These are phyloP conservation scores for Gnomoniopsis smithogilvyi DNA, from an alignment of 2,329 filamentous ascomycete genomes.

Conservation along the genomic window DNA sequence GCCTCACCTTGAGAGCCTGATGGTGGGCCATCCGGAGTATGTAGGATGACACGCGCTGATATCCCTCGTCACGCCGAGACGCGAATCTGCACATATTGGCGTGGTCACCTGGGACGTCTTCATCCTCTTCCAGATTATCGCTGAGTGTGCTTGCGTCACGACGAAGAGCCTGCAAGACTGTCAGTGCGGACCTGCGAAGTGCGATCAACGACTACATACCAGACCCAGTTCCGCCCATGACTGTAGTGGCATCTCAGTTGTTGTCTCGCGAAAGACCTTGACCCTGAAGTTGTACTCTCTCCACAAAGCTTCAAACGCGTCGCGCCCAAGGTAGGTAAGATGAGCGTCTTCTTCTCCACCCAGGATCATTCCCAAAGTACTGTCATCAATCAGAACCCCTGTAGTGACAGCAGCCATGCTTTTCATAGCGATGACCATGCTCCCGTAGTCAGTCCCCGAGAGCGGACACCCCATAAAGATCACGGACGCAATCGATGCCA, in stretches of 20 bases:
- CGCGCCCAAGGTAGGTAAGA: conserved; percentile 23
- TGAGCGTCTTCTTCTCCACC: conserved; percentile 22
- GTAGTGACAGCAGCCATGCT: conserved; percentile 27
- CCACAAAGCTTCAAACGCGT: conserved; percentile 27
- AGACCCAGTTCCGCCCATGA: background rate
- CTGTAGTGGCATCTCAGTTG: conserved; percentile 5
- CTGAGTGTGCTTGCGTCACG: conserved; percentile 28
- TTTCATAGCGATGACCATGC: conserved; percentile 25
- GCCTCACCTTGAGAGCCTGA: conserved; percentile 24
- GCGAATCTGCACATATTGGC: conserved; percentile 38
- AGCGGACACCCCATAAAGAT: conserved; percentile 30
- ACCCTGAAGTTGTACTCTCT: conserved; percentile 31
- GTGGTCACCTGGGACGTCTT: conserved; percentile 35
- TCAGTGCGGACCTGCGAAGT: background rate
- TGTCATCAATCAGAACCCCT: conserved; percentile 21
- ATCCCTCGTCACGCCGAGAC: conserved; percentile 25
- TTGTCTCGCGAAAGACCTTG: conserved; percentile 29
- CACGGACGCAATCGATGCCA: conserved; percentile 25
- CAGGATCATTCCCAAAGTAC: conserved; percentile 25
- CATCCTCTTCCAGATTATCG: conserved; percentile 27
- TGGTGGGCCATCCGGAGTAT: conserved; percentile 21
- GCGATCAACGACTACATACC: background rate
- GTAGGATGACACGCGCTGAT: conserved; percentile 23
- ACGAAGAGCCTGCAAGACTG: conserved; percentile 19
- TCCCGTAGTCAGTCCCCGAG: conserved; percentile 26